A percentile compares a stretch with the other conserved stretches of the same genome.
phyloP scores from a whole-genome alignment of 2,329 filamentous ascomycete genomes.

The Fusarium sp. region DNA sequence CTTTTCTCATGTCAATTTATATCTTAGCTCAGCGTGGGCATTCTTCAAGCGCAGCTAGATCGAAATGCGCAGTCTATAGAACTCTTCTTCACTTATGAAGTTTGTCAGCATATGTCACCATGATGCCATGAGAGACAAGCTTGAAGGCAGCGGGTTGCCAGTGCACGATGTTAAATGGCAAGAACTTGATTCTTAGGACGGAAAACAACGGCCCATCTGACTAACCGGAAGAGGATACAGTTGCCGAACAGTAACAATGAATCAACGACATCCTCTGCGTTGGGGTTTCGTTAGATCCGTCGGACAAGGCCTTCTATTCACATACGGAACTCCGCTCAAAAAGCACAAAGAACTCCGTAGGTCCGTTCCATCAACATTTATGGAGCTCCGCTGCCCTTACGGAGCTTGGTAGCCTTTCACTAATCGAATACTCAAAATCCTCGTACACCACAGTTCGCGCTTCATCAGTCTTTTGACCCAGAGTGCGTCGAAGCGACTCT shows the following conservation, averaged over 20 bases:
- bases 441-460: too few relatives aligned
- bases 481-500: too few relatives aligned
- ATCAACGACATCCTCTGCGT: background rate
- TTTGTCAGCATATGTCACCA: background rate
- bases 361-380: background rate
- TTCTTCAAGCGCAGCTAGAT: background rate
- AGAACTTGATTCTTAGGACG: background rate
- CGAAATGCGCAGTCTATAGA: rapidly evolving
- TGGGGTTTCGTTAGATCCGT: background rate
- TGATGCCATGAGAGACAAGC: background rate
- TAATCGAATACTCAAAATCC: too few relatives aligned
- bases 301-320: background rate
- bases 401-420: too few relatives aligned
- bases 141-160: rapidly evolving
- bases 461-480: too few relatives aligned
- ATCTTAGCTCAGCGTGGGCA: rapidly evolving
- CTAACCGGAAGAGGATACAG: too few relatives aligned
- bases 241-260: background rate
- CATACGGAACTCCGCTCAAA: background rate
- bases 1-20: rapidly evolving
- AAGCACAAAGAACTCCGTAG: background rate
- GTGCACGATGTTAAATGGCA: background rate
- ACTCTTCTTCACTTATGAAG: background rate
- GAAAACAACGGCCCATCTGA: too few relatives aligned
- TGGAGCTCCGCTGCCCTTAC: background rate